Evolutionary conservation across 352 stramenopile species (phyloP).

Genomic region (Elongisporangium senticosum): DNA sequence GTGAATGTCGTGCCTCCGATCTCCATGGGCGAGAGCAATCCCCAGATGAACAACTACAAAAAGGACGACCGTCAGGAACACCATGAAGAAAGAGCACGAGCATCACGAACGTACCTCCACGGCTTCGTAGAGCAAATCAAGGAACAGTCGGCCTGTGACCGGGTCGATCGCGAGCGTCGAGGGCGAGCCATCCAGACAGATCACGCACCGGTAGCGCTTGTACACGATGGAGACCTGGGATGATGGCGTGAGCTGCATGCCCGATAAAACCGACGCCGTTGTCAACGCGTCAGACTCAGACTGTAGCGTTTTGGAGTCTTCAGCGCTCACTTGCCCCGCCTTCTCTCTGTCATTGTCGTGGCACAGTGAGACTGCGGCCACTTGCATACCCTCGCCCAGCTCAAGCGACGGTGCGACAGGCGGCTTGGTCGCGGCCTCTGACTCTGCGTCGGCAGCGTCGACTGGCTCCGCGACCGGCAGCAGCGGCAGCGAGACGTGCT

Average conservation of each 20-base stretch:
- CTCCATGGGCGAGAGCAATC: slow-evolving; percentile 50
- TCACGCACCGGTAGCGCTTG: slow-evolving; percentile 69
- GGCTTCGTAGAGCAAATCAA: slow-evolving; percentile 78
- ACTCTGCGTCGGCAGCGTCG: slow-evolving; percentile 8
- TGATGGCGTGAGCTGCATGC: slow-evolving; percentile 32
- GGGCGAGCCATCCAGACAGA: slow-evolving; percentile 82
- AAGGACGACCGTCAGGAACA: slow-evolving; percentile 2
- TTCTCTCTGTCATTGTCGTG: slow-evolving; percentile 6
- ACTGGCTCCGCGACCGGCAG: slow-evolving; percentile 16
- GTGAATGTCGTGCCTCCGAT: slow-evolving; percentile 40
- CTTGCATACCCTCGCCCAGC: slow-evolving; percentile 66
- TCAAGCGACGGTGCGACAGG: slow-evolving; percentile 20
- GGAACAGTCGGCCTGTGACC: slow-evolving; percentile 58
- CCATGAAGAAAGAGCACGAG: slow-evolving; percentile 1
- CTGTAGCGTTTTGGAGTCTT: neutral
- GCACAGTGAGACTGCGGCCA: slow-evolving; percentile 39
- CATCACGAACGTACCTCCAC: slow-evolving; percentile 29
- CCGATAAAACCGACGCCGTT: neutral
- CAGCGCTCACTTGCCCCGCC: slow-evolving; percentile 4
- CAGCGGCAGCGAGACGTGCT: slow-evolving; percentile 48
- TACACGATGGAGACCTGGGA: slow-evolving; percentile 60
- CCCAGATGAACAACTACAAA: slow-evolving; percentile 67
- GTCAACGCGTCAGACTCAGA: neutral
- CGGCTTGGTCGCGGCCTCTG: slow-evolving; percentile 2
- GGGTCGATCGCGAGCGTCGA: slow-evolving; percentile 82